Base-by-base conservation (phyloP, 116 monocot species). In the Iris pallida region DNA sequence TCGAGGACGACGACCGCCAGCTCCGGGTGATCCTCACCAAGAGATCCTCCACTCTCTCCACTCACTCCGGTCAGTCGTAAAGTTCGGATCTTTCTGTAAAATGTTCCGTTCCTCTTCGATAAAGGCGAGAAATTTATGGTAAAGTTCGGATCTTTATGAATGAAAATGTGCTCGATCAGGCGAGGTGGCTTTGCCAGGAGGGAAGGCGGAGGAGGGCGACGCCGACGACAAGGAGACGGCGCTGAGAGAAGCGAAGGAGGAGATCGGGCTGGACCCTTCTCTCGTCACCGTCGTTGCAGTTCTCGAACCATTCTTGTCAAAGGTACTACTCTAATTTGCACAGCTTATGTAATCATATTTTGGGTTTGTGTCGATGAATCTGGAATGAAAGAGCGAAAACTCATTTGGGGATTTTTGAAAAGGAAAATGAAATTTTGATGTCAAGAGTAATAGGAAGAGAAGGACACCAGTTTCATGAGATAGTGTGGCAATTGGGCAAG, bases 11-110 rank as follows among this genome's bases (percentile, higher is more conserved):
- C 5, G 30, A 16, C 10, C 89, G 89, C 40, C 85, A 85, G 6
- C 81, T 96, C 20, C 75, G 99, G 15, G 99, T 99, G 71, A 75
- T 99, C 59, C 93, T 99, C 74, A 99, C 99, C 67, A 93, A 90
- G 77, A 83, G 99, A 47, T 88, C 99, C 5, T 84, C 88, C 47
- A 84, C 65, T 14, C 85, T 96, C 61, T 93, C 99, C 54, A 84
- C 86, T 20, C 99, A 99, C 64, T 90, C 93, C 7, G 99, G 99
- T 96, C 6, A 4, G 16, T 16, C 19, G 55, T 30, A 30, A 30
- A 30, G 30, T 30, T 30, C 2, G 30, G 30, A 3, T 30, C 30
- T 30, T 30, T 30, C 3, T 30, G 30, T 30, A 30, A 30, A 30
- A 30, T 30, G 41, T 4, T 4, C 47, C 51, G 48, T 30, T 30